These are phyloP conservation scores for Leishmania turanica DNA, from an alignment of 208 protist species.

Conservation along the genomic window DNA sequence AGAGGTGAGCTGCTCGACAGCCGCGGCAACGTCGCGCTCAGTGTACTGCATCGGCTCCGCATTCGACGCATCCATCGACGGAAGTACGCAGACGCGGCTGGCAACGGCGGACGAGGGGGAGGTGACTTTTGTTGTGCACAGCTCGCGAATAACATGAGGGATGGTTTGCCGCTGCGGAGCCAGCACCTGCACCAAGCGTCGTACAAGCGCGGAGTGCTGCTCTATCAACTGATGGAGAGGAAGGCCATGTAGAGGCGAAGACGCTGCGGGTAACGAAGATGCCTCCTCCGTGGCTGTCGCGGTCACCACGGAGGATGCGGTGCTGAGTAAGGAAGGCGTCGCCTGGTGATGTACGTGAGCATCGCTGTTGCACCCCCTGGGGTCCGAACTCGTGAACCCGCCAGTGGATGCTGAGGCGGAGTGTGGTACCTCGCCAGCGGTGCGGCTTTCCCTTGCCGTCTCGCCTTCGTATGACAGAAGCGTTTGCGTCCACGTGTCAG, in stretches of 20 bases:
- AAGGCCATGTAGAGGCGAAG: conserved; percentile 6
- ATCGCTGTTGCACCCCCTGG: neutral
- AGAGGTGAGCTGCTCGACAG: conserved; percentile 19
- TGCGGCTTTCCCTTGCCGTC: neutral
- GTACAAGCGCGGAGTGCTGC: conserved; percentile 22
- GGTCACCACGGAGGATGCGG: conserved; percentile 3
- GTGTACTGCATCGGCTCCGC: conserved; percentile 18
- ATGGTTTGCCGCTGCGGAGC: conserved; percentile 18
- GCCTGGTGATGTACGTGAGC: neutral
- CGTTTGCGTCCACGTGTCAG: conserved; percentile 21
- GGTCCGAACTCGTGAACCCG: neutral
- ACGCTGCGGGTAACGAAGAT: neutral
- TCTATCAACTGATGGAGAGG: conserved; percentile 7
- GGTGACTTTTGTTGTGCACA: conserved; percentile 10
- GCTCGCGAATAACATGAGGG: conserved; percentile 1
- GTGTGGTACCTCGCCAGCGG: neutral
- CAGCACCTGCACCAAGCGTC: conserved; percentile 23
- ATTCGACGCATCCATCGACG: neutral
- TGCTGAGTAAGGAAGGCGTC: neutral
- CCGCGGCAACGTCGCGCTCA: conserved; percentile 19
- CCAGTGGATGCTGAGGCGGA: neutral
- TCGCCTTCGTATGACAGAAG: neutral
- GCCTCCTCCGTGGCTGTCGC: neutral
- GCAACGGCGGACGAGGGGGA: neutral
- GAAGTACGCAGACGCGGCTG: neutral